A percentile compares a stretch with the other conserved stretches of the same genome.
Evolutionary conservation across 148 eudicot species (phyloP).

Genomic region (Rhododendron kiyosumense): DNA sequence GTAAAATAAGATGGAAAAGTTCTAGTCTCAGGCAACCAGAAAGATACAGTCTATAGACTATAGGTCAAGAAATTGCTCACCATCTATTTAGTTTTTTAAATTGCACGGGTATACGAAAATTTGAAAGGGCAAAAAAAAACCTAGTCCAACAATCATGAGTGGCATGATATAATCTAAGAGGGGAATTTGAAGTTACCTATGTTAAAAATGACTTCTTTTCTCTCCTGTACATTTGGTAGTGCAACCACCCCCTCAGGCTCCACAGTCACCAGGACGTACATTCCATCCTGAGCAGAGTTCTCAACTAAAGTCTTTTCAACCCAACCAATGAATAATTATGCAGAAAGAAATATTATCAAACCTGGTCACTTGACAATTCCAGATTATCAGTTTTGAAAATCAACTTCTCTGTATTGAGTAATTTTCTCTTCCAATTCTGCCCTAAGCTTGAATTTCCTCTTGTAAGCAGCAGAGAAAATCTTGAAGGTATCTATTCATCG

Average conservation of each 20-base stretch:
- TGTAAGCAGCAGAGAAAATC: constrained; percentile 60
- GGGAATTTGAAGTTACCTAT: constrained; percentile 44
- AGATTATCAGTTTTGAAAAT: constrained; percentile 61
- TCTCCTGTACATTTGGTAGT: constrained; percentile 57
- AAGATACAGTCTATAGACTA: not conserved
- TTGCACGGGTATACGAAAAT: not conserved
- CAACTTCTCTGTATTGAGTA: constrained; percentile 82
- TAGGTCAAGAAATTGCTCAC: not conserved
- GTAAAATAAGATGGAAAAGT: not conserved
- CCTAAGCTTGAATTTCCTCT: constrained; percentile 43
- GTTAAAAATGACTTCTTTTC: constrained; percentile 60
- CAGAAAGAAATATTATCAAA: constrained; percentile 20
- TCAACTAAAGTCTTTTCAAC: constrained; percentile 5
- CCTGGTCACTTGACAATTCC: constrained; percentile 38
- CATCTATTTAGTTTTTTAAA: not conserved
- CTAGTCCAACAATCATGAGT: not conserved
- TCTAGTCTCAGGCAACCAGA: not conserved
- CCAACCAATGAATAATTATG: not conserved
- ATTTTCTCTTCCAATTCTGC: constrained; percentile 47
- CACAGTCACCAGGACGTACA: constrained; percentile 55
- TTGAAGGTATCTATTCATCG: constrained; percentile 62
- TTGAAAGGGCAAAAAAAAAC: not conserved
- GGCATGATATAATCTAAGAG: not conserved
- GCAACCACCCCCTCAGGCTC: constrained; percentile 91
- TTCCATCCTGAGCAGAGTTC: constrained; percentile 40